Evolutionary conservation across 2,329 filamentous ascomycete species (phyloP).

Genomic region (Colletotrichum sp.): DNA sequence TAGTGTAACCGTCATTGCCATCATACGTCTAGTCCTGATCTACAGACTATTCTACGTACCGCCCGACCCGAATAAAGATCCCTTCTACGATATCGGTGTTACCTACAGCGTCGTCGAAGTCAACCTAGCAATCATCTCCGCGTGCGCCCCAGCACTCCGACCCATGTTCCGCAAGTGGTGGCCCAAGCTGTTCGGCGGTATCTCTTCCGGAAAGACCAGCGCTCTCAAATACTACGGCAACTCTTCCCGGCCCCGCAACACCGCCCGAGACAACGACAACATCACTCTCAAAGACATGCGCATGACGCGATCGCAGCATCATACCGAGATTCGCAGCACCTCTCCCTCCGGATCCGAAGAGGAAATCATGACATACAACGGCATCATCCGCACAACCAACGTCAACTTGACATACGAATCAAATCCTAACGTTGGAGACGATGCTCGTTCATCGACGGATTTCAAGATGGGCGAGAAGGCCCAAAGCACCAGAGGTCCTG

Average conservation of each 20-base stretch:
- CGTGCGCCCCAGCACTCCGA: constrained; percentile 37
- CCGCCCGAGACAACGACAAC: neutral
- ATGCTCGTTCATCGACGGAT: neutral
- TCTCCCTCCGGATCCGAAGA: constrained; percentile 39
- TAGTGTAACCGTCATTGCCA: constrained; percentile 36
- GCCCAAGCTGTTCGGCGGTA: constrained; percentile 33
- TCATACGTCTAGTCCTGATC: constrained; percentile 35
- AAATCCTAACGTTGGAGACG: neutral
- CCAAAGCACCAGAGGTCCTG: neutral
- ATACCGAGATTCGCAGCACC: constrained; percentile 35
- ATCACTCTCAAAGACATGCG: constrained; percentile 30
- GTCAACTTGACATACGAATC: constrained; percentile 21
- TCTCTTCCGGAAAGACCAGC: neutral
- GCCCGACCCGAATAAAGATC: constrained; percentile 23
- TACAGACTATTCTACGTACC: constrained; percentile 27
- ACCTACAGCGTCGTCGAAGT: constrained; percentile 34
- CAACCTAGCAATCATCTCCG: constrained; percentile 41
- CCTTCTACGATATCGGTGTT: constrained; percentile 35
- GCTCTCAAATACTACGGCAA: constrained; percentile 4
- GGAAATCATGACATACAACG: constrained; percentile 43
- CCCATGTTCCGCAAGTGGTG: constrained; percentile 37
- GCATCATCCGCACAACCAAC: constrained; percentile 41
- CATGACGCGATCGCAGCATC: constrained; percentile 25
- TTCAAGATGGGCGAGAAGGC: neutral
- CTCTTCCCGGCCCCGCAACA: neutral